Conservation (phyloP, 164 flowering plant genomes). For the Liquidambar formosana region DNA sequence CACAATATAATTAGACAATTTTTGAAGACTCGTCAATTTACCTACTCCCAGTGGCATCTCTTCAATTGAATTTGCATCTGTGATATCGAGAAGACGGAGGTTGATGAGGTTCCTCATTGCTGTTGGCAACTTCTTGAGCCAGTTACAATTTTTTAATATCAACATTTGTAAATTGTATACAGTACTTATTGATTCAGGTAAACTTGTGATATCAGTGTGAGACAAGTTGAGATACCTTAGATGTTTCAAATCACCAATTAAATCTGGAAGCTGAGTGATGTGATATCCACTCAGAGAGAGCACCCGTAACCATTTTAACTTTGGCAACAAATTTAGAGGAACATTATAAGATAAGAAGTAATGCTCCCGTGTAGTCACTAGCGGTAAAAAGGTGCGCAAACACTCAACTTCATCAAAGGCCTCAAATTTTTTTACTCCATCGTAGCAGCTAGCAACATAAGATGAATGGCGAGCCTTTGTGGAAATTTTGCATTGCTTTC, state of each 20-base stretch:
- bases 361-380: not conserved
- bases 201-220: not conserved
- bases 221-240: constrained; percentile 19
- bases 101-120: constrained; percentile 11
- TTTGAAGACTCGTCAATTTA: constrained; percentile 1
- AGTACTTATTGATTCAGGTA: not conserved
- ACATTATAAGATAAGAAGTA: no score
- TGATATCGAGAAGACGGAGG: constrained; percentile 11
- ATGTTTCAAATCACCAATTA: constrained; percentile 15
- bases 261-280: constrained; percentile 10
- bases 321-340: constrained; percentile 12
- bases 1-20: constrained; percentile 4
- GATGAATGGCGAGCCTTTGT: constrained; percentile 24
- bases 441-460: not conserved
- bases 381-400: constrained; percentile 30
- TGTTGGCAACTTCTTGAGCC: not conserved
- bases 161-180: constrained; percentile 17
- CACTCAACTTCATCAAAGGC: constrained; percentile 1
- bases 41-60: constrained; percentile 1
- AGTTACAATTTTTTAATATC: not conserved
- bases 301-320: constrained; percentile 14
- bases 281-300: constrained; percentile 14
- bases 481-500: not conserved
- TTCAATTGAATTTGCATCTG: not conserved
- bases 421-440: constrained; percentile 15